These are phyloP conservation scores for Raddia guianensis DNA, from an alignment of 176 grass and related monocot genomes.

Conservation along the genomic window DNA sequence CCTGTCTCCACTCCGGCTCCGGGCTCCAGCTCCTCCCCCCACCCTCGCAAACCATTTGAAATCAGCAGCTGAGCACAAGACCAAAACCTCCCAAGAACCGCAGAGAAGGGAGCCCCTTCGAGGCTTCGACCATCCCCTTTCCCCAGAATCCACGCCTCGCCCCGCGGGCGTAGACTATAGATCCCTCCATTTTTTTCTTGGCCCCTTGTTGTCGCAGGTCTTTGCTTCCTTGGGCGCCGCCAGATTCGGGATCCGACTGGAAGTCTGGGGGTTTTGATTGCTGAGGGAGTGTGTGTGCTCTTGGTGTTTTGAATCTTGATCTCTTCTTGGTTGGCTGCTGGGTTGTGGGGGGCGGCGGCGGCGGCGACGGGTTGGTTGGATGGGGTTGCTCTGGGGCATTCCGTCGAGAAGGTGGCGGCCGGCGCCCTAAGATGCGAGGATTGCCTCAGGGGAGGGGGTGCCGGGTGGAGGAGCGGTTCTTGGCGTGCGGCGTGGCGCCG, in stretches of 20 bases:
- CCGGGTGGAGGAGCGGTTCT: conserved; percentile 49
- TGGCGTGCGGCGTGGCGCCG: conserved; percentile 48
- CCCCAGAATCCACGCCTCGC: not conserved
- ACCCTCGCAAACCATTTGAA: conserved; percentile 62
- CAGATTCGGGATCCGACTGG: conserved; percentile 37
- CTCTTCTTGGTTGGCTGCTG: not conserved
- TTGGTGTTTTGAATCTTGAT: conserved; percentile 25
- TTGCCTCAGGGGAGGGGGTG: conserved; percentile 40
- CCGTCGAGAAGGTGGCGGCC: conserved; percentile 42
- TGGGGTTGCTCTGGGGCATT: conserved; percentile 46
- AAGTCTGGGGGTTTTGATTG: not conserved
- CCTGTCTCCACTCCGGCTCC: too few species aligned
- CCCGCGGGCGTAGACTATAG: not conserved
- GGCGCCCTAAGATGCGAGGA: conserved; percentile 60
- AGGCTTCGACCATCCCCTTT: not conserved
- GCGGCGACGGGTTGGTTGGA: not conserved
- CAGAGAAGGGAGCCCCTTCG: not conserved
- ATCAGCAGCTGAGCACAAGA: conserved; percentile 29
- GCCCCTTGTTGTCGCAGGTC: conserved; percentile 29
- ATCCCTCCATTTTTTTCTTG: conserved; percentile 49
- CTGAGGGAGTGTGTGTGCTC: not conserved
- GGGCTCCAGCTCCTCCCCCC: too few species aligned
- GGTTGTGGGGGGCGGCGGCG: conserved; percentile 2
- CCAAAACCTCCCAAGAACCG: conserved; percentile 29
- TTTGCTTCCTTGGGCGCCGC: conserved; percentile 26